Conservation (phyloP, 2,329 filamentous ascomycete genomes). For the Aspergillus tamarii region DNA sequence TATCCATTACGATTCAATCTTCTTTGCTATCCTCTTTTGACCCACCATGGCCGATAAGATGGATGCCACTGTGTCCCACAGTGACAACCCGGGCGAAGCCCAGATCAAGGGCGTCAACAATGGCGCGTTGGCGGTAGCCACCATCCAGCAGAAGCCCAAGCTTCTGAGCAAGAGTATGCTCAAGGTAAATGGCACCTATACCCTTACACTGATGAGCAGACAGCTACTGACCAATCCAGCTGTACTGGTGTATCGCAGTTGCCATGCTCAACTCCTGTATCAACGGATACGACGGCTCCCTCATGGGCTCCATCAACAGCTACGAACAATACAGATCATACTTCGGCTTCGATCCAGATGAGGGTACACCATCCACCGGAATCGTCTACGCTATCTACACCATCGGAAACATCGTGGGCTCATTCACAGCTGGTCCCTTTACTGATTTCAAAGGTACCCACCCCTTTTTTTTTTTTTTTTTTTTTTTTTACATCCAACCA, state of each 20-base stretch:
- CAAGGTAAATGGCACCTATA: conserved; percentile 32
- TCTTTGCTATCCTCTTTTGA: not conserved
- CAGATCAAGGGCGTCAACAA: conserved; percentile 26
- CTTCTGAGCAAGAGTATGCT: conserved; percentile 48
- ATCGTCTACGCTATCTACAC: conserved; percentile 55
- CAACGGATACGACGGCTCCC: conserved; percentile 54
- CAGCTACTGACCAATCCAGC: conserved; percentile 25
- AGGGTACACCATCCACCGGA: conserved; percentile 48
- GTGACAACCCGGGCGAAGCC: conserved; percentile 15
- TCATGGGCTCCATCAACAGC: conserved; percentile 55
- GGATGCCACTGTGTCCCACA: not conserved
- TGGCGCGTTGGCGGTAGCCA: conserved; percentile 37
- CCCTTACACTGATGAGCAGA: not conserved
- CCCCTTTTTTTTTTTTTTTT: too few relatives aligned
- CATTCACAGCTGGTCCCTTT: conserved; percentile 49
- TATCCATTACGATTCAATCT: not conserved
- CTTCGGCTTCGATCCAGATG: conserved; percentile 44
- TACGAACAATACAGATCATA: conserved; percentile 50
- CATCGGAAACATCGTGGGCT: conserved; percentile 53
- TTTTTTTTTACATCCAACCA: too few relatives aligned
- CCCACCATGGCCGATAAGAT: not conserved
- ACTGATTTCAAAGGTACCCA: conserved; percentile 42
- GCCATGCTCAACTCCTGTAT: conserved; percentile 51
- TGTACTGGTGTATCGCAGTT: conserved; percentile 46
- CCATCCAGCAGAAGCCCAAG: conserved; percentile 36